Evolutionary conservation across 768 basidiomycete species (phyloP).

Genomic region (Pleurotus pulmonarius): DNA sequence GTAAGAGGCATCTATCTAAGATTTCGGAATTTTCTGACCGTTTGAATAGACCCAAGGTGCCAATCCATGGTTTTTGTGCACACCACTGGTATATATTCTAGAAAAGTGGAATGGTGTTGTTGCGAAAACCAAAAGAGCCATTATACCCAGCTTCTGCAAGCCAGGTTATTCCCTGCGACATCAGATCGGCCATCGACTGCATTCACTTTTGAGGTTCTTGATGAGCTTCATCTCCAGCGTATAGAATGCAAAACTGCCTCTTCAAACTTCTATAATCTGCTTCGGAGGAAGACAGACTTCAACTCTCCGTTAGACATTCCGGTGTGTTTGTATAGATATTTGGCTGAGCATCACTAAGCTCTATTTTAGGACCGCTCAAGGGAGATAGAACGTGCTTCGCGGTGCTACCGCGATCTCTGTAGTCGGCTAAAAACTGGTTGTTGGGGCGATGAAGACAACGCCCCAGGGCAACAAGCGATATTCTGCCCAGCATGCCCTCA

Average conservation of each 20-base stretch:
- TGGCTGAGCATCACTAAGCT: background rate
- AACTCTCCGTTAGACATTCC: background rate
- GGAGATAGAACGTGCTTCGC: constrained; percentile 2
- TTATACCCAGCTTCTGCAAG: constrained; percentile 12
- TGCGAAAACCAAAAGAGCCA: background rate
- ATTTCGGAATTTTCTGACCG: no score
- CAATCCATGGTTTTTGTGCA: background rate
- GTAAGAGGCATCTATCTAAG: background rate
- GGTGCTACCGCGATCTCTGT: constrained; percentile 4
- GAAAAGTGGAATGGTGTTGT: constrained; percentile 7
- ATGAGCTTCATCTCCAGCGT: constrained; percentile 15
- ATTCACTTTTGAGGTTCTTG: constrained; percentile 18
- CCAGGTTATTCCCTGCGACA: constrained; percentile 12
- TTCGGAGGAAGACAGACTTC: constrained; percentile 10
- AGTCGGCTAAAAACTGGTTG: background rate
- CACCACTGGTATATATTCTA: constrained; percentile 1
- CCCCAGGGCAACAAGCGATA: background rate
- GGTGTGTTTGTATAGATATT: background rate
- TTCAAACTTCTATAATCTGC: constrained; percentile 9
- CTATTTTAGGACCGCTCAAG: constrained; percentile 3
- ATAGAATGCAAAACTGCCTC: constrained; percentile 17
- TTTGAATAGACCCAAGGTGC: no score
- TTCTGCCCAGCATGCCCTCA: constrained; percentile 8
- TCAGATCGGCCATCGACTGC: constrained; percentile 10
- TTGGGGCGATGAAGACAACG: background rate